Conservation (phyloP, 192 early-diverging fungal species). For the Coemansia sp. region DNA sequence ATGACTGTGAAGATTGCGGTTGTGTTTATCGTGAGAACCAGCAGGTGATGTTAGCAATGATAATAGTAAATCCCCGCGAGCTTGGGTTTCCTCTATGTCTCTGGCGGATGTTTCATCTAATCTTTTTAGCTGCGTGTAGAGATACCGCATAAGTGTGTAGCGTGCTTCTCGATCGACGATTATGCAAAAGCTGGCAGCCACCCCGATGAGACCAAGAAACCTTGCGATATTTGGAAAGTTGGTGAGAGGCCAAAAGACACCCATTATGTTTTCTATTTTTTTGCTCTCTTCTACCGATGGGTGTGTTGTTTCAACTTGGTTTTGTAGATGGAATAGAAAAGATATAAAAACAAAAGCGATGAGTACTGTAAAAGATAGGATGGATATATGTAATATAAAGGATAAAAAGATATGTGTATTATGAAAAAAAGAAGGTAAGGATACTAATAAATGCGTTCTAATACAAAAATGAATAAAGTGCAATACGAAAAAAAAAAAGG, state of each 20-base stretch:
- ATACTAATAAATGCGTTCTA: neutral
- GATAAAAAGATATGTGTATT: neutral
- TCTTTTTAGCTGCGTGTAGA: slow-evolving; percentile 37
- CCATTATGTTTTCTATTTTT: slow-evolving; percentile 18
- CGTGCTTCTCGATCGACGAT: slow-evolving; percentile 45
- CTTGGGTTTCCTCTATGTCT: slow-evolving; percentile 17
- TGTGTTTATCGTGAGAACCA: neutral
- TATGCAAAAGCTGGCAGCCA: slow-evolving; percentile 42
- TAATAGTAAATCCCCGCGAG: neutral
- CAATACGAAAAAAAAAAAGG: neutral
- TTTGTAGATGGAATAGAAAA: neutral
- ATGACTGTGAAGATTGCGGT: neutral
- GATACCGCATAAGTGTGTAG: slow-evolving; percentile 28
- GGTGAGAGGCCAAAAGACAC: slow-evolving; percentile 47
- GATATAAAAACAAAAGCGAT: neutral
- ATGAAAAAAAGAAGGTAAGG: slow-evolving; percentile 2
- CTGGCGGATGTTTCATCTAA: slow-evolving; percentile 35
- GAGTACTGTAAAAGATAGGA: neutral
- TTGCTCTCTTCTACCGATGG: too few relatives aligned
- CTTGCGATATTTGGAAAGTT: slow-evolving; percentile 17
- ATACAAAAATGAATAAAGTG: neutral
- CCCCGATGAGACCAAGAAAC: slow-evolving; percentile 32
- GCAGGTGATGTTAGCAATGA: neutral
- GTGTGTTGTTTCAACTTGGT: neutral
- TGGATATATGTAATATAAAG: neutral